Conservation (phyloP, 768 basidiomycete genomes). For the Rhizopogon sp. region DNA sequence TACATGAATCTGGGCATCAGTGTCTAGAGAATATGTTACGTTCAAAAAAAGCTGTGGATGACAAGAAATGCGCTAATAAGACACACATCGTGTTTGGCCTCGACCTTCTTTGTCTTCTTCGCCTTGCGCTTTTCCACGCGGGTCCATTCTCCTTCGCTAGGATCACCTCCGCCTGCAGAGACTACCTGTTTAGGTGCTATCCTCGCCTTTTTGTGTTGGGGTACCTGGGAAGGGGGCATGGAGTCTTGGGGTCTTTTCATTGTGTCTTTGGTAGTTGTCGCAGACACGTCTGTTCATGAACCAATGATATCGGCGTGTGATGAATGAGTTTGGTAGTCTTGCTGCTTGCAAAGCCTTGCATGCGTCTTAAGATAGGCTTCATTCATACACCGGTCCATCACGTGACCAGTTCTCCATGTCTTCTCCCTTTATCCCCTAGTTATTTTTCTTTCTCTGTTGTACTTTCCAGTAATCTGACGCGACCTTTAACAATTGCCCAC, state of each 20-base stretch:
- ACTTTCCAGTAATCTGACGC: too few relatives aligned
- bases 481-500: too few relatives aligned
- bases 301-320: not conserved
- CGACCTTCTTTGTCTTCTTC: constrained; percentile 60
- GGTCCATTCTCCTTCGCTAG: constrained; percentile 51
- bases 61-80: not conserved
- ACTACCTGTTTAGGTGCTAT: constrained; percentile 9
- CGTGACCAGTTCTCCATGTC: too few relatives aligned
- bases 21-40: constrained; percentile 11
- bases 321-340: not conserved
- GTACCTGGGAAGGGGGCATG: constrained; percentile 11
- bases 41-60: constrained; percentile 1
- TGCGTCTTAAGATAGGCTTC: too few relatives aligned
- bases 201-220: constrained; percentile 37
- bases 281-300: not conserved
- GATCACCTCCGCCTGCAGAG: constrained; percentile 9
- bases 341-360: too few relatives aligned
- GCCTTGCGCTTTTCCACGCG: constrained; percentile 69
- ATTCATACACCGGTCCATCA: too few relatives aligned
- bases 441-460: too few relatives aligned
- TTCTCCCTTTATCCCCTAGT: too few relatives aligned
- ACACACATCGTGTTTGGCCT: constrained; percentile 60
- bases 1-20: constrained; percentile 73
- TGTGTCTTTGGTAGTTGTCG: not conserved
- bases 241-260: constrained; percentile 29